Evolutionary conservation across 306 rosid species (phyloP).

Genomic region (Rubus idaeus): DNA sequence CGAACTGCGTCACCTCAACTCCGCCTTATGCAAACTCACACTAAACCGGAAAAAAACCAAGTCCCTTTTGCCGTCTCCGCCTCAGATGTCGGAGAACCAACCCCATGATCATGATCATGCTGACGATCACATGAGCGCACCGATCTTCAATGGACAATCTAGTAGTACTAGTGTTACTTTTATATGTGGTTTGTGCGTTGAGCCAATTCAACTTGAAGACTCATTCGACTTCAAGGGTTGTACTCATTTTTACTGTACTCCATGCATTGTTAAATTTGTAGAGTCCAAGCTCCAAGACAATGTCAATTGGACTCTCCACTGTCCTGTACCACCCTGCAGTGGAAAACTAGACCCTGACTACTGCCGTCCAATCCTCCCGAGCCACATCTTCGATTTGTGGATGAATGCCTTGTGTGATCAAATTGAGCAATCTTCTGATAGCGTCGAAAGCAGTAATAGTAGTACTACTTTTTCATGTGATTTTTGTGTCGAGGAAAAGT

Average conservation of each 20-base stretch:
- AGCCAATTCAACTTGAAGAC: conserved; percentile 13
- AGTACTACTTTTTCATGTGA: background rate
- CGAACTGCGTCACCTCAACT: background rate
- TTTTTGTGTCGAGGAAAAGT: background rate
- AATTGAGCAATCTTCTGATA: background rate
- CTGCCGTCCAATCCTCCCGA: conserved; percentile 36
- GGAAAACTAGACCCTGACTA: conserved; percentile 29
- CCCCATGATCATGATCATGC: background rate
- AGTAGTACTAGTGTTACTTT: background rate
- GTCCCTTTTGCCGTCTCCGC: background rate
- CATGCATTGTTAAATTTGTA: conserved; percentile 48
- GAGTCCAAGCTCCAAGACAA: conserved; percentile 43
- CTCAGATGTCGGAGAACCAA: background rate
- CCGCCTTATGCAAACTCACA: background rate
- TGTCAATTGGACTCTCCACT: conserved; percentile 22
- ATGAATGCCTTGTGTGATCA: conserved; percentile 31
- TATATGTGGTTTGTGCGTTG: conserved; percentile 35
- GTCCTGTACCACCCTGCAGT: conserved; percentile 50
- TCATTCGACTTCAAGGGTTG: conserved; percentile 37
- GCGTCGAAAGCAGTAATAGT: background rate
- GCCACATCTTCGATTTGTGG: conserved; percentile 38
- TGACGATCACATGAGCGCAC: background rate
- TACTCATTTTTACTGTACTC: conserved; percentile 46
- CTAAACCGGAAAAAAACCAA: background rate
- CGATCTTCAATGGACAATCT: background rate